A percentile compares a stretch with the other conserved stretches of the same genome.
Evolutionary conservation across 2,329 filamentous ascomycete species (phyloP).

Genomic region (Lachnellula suecica): DNA sequence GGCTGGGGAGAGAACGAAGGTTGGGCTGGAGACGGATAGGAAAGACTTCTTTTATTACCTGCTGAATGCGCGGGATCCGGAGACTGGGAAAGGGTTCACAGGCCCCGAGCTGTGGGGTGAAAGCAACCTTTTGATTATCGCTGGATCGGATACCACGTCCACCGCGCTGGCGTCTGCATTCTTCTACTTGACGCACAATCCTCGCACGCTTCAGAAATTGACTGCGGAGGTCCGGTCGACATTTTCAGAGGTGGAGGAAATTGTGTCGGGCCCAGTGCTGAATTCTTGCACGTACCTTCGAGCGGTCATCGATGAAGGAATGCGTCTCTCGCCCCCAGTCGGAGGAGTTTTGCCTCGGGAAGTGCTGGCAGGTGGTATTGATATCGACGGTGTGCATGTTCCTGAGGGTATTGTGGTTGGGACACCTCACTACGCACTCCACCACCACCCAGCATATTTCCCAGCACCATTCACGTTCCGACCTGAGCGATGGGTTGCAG

Average conservation of each 20-base stretch:
- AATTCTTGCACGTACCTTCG: slow-evolving; percentile 38
- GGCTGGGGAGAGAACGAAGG: slow-evolving; percentile 63
- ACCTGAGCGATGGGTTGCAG: slow-evolving; percentile 46
- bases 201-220: slow-evolving; percentile 27
- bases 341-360: slow-evolving; percentile 25
- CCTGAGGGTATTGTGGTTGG: slow-evolving; percentile 44
- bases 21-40: slow-evolving; percentile 56
- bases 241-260: slow-evolving; percentile 31
- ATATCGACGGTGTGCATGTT: slow-evolving; percentile 30
- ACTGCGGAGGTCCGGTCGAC: slow-evolving; percentile 17
- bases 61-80: slow-evolving; percentile 68
- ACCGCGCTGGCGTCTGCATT: slow-evolving; percentile 37
- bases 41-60: slow-evolving; percentile 78
- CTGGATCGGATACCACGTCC: slow-evolving; percentile 39
- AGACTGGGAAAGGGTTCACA: slow-evolving; percentile 52
- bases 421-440: slow-evolving; percentile 44
- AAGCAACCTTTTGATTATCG: slow-evolving; percentile 20
- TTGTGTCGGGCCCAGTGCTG: slow-evolving; percentile 28
- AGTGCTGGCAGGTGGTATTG: slow-evolving; percentile 22
- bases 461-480: slow-evolving; percentile 39
- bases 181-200: slow-evolving; percentile 38
- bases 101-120: slow-evolving; percentile 35
- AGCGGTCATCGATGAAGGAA: slow-evolving; percentile 39
- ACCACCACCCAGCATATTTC: slow-evolving; percentile 45
- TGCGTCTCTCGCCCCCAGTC: slow-evolving; percentile 29